Conservation (phyloP, 2,329 filamentous ascomycete genomes). For the Calonectria crousiana region DNA sequence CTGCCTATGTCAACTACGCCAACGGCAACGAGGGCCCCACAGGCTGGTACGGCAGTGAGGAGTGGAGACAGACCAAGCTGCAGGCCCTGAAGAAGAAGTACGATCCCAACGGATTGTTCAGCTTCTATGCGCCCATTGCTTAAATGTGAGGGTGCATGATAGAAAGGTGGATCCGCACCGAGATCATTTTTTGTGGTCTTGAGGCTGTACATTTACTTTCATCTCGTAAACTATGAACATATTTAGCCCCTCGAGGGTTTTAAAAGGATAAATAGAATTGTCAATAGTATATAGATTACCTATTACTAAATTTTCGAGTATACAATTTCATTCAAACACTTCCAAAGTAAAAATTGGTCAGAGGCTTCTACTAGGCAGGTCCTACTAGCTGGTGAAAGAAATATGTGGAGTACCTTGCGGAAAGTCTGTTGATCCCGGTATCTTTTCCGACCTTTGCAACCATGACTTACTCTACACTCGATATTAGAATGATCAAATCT, state of each 20-base stretch:
- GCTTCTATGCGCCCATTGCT: conserved; percentile 55
- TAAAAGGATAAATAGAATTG: neutral
- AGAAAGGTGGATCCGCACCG: neutral
- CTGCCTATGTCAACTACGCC: conserved; percentile 63
- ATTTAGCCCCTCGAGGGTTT: neutral
- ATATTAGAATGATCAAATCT: neutral
- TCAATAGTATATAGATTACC: neutral
- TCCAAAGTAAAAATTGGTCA: neutral
- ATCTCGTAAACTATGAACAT: neutral
- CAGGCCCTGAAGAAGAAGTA: conserved; percentile 60
- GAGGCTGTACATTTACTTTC: neutral
- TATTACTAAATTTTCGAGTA: neutral
- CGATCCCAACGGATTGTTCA: conserved; percentile 59
- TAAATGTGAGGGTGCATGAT: neutral
- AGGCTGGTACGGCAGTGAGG: conserved; percentile 61
- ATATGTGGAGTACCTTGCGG: neutral
- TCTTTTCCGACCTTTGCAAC: no score
- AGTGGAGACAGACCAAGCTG: conserved; percentile 61
- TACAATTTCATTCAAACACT: neutral
- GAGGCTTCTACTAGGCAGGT: neutral
- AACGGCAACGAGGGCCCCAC: conserved; percentile 57
- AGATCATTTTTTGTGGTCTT: neutral
- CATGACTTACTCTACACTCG: neutral
- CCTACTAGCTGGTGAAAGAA: neutral
- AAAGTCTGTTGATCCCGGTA: neutral